Conservation (phyloP, 2,329 filamentous ascomycete genomes). For the Gnomoniopsis smithogilvyi region DNA sequence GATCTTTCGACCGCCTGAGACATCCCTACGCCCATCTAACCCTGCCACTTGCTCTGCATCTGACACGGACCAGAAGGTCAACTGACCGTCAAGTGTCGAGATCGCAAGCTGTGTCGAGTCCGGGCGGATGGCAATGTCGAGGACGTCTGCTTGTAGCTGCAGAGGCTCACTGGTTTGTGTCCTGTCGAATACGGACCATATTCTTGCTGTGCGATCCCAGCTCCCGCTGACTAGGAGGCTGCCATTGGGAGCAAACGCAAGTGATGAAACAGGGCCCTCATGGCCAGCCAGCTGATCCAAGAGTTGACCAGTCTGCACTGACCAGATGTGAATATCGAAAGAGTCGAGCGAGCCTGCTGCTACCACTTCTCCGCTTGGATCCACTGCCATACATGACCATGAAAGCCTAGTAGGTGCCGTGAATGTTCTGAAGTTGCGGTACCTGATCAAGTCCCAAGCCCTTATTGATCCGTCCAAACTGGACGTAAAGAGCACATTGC, state of each 20-base stretch:
- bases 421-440: conserved; percentile 96
- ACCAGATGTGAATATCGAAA: conserved; percentile 98
- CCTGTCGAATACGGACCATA: conserved; percentile 93
- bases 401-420: conserved; percentile 88
- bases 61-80: conserved; percentile 91
- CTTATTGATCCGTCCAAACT: conserved; percentile 91
- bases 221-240: conserved; percentile 83
- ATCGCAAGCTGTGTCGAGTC: conserved; percentile 90
- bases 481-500: conserved; percentile 92
- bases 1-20: conserved; percentile 86
- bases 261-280: conserved; percentile 84
- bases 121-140: conserved; percentile 81
- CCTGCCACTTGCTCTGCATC: conserved; percentile 84
- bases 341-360: conserved; percentile 94
- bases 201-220: conserved; percentile 92
- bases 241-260: conserved; percentile 87
- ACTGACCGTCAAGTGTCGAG: conserved; percentile 86
- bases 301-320: conserved; percentile 93
- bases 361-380: conserved; percentile 93
- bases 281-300: conserved; percentile 89
- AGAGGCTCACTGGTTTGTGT: conserved; percentile 94
- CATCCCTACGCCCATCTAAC: conserved; percentile 85
- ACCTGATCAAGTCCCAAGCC: conserved; percentile 94
- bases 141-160: conserved; percentile 85
- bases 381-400: conserved; percentile 93